Percentiles rank a stretch among this genome's conserved stretches.
phyloP scores from a whole-genome alignment of 2,329 filamentous ascomycete genomes.

The Pyrenophora seminiperda region DNA sequence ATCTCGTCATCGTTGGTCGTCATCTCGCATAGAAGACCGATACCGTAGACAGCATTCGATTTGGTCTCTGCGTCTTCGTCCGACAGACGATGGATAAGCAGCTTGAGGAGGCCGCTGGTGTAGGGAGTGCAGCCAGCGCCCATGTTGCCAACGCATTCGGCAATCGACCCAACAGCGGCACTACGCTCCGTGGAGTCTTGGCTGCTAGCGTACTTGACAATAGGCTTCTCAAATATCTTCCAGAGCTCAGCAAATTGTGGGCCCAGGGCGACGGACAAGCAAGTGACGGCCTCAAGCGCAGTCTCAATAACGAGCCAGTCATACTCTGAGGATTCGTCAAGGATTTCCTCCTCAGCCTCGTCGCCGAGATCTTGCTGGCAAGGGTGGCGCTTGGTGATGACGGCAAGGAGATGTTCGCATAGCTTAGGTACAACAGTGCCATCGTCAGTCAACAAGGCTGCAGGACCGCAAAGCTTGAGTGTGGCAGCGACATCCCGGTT shows the following conservation, averaged over 20 bases:
- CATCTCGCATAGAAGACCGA: conserved; percentile 81
- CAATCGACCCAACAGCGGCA: conserved; percentile 87
- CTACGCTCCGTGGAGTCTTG: conserved; percentile 86
- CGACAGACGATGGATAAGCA: conserved; percentile 82
- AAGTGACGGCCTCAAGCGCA: conserved; percentile 86
- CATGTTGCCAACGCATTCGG: conserved; percentile 88
- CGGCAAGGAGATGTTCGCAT: conserved; percentile 73
- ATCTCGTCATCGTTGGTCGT: conserved; percentile 76
- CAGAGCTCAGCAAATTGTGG: conserved; percentile 82
- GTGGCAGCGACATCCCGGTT: conserved; percentile 91
- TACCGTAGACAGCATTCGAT: conserved; percentile 92
- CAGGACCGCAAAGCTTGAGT: conserved; percentile 87
- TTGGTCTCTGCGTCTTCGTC: conserved; percentile 92
- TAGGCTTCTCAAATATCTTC: conserved; percentile 93
- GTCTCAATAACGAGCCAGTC: conserved; percentile 98
- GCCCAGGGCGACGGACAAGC: conserved; percentile 81
- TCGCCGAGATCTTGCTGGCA: conserved; percentile 92
- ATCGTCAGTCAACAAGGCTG: conserved; percentile 74
- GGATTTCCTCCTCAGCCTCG: conserved; percentile 69
- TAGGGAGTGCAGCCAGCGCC: conserved; percentile 78
- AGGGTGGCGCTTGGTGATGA: conserved; percentile 88
- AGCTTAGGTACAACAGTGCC: conserved; percentile 71
- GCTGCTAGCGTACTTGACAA: conserved; percentile 85
- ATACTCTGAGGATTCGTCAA: conserved; percentile 84
- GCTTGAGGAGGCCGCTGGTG: conserved; percentile 75